These are phyloP conservation scores for Remersonia thermophila DNA, from an alignment of 2,329 filamentous ascomycete species.

Conservation along the genomic window DNA sequence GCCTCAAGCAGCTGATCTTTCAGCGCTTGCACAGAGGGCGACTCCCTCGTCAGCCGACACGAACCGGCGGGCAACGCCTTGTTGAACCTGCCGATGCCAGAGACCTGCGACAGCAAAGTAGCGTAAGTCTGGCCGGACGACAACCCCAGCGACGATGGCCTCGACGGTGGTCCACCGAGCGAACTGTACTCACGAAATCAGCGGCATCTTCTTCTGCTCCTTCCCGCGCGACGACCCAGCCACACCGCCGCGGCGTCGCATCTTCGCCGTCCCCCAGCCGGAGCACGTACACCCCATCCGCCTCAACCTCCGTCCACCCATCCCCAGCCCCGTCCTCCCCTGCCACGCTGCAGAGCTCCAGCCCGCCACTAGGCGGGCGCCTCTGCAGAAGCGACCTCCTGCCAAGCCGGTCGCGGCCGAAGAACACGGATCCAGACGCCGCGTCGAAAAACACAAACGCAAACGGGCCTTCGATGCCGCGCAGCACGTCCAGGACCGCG, in stretches of 20 bases:
- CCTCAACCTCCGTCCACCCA: conserved; percentile 69
- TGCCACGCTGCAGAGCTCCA: conserved; percentile 61
- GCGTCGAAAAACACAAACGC: conserved; percentile 77
- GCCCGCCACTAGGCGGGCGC: conserved; percentile 25
- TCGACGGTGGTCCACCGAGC: too few species aligned
- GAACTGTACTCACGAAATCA: conserved; percentile 37
- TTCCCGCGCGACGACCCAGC: conserved; percentile 27
- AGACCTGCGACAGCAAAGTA: conserved; percentile 29
- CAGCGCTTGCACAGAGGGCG: conserved; percentile 41
- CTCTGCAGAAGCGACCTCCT: conserved; percentile 63
- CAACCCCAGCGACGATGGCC: conserved; percentile 6
- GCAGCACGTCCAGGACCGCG: conserved; percentile 40
- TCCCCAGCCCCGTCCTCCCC: conserved; percentile 34
- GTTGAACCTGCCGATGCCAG: conserved; percentile 43
- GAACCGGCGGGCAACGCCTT: conserved; percentile 25
- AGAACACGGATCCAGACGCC: conserved; percentile 51
- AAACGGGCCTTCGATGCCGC: conserved; percentile 66
- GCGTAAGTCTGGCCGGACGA: conserved; percentile 29
- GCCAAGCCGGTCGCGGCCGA: conserved; percentile 77
- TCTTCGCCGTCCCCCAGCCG: conserved; percentile 34
- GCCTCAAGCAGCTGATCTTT: conserved; percentile 45
- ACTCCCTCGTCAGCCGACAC: conserved; percentile 25
- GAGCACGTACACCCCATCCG: conserved; percentile 66
- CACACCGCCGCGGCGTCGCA: conserved; percentile 11
- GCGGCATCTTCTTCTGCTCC: conserved; percentile 19